These are phyloP conservation scores for Suillus alpinus DNA, from an alignment of 768 basidiomycete genomes.

Conservation along the genomic window DNA sequence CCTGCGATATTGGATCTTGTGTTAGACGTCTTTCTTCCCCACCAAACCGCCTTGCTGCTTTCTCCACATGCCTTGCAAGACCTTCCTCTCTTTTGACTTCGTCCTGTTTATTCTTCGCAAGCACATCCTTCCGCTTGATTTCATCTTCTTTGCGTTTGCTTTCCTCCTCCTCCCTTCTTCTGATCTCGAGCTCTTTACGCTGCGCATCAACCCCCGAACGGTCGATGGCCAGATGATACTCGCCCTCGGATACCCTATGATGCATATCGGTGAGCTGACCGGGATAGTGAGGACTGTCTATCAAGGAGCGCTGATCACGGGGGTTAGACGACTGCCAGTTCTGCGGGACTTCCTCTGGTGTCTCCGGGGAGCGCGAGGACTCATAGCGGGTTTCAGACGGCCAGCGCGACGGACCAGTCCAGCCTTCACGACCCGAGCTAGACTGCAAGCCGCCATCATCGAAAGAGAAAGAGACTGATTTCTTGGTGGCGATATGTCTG, in stretches of 20 bases:
- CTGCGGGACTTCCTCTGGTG: slow-evolving; percentile 23
- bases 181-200: slow-evolving; percentile 22
- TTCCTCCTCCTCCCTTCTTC: slow-evolving; percentile 20
- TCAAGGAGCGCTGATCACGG: slow-evolving; percentile 17
- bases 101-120: slow-evolving; percentile 21
- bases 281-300: slow-evolving; percentile 4
- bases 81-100: slow-evolving; percentile 17
- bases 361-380: slow-evolving; percentile 22
- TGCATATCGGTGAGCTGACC: slow-evolving; percentile 20
- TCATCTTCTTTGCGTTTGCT: slow-evolving; percentile 19
- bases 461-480: slow-evolving; percentile 10
- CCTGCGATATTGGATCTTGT: slow-evolving; percentile 18
- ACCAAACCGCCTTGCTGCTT: slow-evolving; percentile 15
- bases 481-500: slow-evolving; percentile 27
- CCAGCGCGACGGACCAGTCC: slow-evolving; percentile 18
- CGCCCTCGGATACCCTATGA: slow-evolving; percentile 28
- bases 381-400: slow-evolving; percentile 24
- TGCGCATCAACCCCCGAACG: slow-evolving; percentile 6
- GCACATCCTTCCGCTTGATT: slow-evolving; percentile 25
- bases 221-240: slow-evolving; percentile 29
- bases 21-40: slow-evolving; percentile 19
- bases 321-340: slow-evolving; percentile 29
- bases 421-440: slow-evolving; percentile 19
- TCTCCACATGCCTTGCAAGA: slow-evolving; percentile 17
- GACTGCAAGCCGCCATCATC: slow-evolving; percentile 22